phyloP scores from a whole-genome alignment of 1,284 basidiomycete species.

The Ustanciosporium gigantosporum region DNA sequence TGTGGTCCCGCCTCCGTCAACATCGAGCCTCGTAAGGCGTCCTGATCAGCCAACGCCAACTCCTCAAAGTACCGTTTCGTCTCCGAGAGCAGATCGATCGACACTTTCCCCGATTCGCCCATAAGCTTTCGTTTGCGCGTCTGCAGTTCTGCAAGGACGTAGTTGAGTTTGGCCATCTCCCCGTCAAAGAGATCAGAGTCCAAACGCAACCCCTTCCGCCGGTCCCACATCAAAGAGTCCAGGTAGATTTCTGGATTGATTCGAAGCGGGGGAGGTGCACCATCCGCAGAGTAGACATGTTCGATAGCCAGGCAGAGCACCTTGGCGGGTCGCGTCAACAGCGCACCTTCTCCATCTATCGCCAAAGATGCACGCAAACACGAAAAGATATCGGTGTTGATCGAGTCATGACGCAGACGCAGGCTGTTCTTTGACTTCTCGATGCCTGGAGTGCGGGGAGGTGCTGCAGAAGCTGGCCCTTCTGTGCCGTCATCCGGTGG shows the following conservation, averaged over 20 bases:
- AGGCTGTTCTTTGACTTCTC: constrained; percentile 16
- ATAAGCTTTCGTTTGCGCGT: constrained; percentile 17
- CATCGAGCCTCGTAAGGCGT: constrained; percentile 14
- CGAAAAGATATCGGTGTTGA: constrained; percentile 29
- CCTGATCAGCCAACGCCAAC: constrained; percentile 6
- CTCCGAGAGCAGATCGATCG: constrained; percentile 11
- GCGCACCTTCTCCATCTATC: constrained; percentile 29
- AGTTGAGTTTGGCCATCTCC: constrained; percentile 13
- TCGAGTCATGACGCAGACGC: constrained; percentile 25
- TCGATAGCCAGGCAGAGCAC: constrained; percentile 28
- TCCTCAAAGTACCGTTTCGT: constrained; percentile 29
- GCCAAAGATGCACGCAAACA: constrained; percentile 31
- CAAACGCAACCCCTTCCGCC: constrained; percentile 22
- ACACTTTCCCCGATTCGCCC: constrained; percentile 9
- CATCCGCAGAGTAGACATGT: constrained; percentile 6
- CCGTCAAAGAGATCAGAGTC: constrained; percentile 21
- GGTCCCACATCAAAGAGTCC: constrained; percentile 41
- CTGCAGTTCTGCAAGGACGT: constrained; percentile 16
- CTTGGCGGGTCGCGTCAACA: constrained; percentile 18
- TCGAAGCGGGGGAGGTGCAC: constrained; percentile 8
- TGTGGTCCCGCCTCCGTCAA: constrained; percentile 21
- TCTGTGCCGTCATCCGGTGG: constrained; percentile 1
- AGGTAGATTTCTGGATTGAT: constrained; percentile 29
- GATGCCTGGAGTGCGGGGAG: neutral
- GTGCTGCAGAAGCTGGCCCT: constrained; percentile 1